phyloP scores from a whole-genome alignment of 2,329 filamentous ascomycete genomes.

The Alternaria gansuensis region DNA sequence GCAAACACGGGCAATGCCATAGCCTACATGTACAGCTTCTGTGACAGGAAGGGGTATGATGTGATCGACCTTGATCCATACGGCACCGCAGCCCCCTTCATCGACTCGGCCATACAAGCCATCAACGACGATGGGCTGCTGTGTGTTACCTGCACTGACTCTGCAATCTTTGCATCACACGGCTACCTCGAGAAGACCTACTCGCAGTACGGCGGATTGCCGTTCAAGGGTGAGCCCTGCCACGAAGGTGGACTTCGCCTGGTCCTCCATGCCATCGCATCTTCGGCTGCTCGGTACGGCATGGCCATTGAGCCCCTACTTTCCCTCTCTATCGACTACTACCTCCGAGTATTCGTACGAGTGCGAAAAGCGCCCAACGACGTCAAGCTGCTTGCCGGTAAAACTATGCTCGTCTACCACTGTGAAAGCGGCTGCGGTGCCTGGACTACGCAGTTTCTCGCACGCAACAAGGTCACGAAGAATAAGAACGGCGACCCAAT shows the following conservation, averaged over 20 bases:
- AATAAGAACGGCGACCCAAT: slow-evolving; percentile 74
- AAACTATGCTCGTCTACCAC: slow-evolving; percentile 91
- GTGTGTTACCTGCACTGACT: slow-evolving; percentile 96
- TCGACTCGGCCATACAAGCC: slow-evolving; percentile 88
- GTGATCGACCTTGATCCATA: slow-evolving; percentile 98
- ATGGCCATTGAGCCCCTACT: slow-evolving; percentile 88
- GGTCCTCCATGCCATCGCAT: slow-evolving; percentile 82
- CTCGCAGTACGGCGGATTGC: slow-evolving; percentile 89
- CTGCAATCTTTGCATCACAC: slow-evolving; percentile 91
- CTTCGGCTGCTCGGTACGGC: slow-evolving; percentile 83
- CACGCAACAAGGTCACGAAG: slow-evolving; percentile 70
- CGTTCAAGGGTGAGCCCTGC: slow-evolving; percentile 82
- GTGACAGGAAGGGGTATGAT: slow-evolving; percentile 73
- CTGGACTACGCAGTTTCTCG: slow-evolving; percentile 83
- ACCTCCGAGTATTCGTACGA: slow-evolving; percentile 86
- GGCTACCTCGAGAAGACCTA: slow-evolving; percentile 95
- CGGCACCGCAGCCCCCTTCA: slow-evolving; percentile 88
- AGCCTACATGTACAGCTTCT: slow-evolving; percentile 84
- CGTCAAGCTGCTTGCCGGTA: slow-evolving; percentile 89
- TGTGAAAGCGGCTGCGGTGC: slow-evolving; percentile 92
- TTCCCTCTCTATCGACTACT: slow-evolving; percentile 95
- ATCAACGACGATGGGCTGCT: slow-evolving; percentile 88
- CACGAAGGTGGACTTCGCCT: slow-evolving; percentile 91
- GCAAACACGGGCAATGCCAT: slow-evolving; percentile 84
- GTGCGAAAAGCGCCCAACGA: slow-evolving; percentile 80